Evolutionary conservation across 129 eudicot species (phyloP), one percentile per base, ranked within the genome.

Genomic region (Ambrosia artemisiifolia): DNA sequence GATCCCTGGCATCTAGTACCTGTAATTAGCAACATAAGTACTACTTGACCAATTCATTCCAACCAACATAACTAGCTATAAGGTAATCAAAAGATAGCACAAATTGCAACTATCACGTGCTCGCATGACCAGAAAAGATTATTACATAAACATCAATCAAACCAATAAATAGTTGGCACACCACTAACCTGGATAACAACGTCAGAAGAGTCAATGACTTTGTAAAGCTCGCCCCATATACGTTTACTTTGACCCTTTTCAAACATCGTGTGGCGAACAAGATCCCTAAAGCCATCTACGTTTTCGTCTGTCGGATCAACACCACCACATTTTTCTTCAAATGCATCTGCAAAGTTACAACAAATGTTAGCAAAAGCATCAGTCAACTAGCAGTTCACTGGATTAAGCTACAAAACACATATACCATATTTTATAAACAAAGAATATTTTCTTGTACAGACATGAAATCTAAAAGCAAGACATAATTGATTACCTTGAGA

Each of bases 201-300:
- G 75, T 95, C 99, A 10, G 99, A 95, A 38, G 99, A 95, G 75
- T 95, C 99, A 10, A 95, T 81, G 43, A 95, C 99, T 85, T 95
- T 95, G 88, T 95, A 95, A 38, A 95, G 99, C 75, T 95, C 99
- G 67, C 99, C 96, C 99, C 99, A 95, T 65, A 95, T 90, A 53
- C 97, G 89, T 76, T 95, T 95, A 82, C 99, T 95, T 81, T 95
- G 97, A 74, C 99, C 97, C 75, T 95, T 95, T 54, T 90, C 99
- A 78, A 95, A 95, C 97, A 95, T 86, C 11, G 79, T 86, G 72
- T 95, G 99, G 61, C 99, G 83, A 72, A 95, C 99, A 30, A 91
- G 81, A 71, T 95, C 99, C 65, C 99, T 88, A 56, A 84, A 95
- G 36, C 99, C 99, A 90, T 95, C 99, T 65, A 72, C 91, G 55